Base-by-base conservation (phyloP, 345 rosid genomes). In the Citropsis articulata region DNA sequence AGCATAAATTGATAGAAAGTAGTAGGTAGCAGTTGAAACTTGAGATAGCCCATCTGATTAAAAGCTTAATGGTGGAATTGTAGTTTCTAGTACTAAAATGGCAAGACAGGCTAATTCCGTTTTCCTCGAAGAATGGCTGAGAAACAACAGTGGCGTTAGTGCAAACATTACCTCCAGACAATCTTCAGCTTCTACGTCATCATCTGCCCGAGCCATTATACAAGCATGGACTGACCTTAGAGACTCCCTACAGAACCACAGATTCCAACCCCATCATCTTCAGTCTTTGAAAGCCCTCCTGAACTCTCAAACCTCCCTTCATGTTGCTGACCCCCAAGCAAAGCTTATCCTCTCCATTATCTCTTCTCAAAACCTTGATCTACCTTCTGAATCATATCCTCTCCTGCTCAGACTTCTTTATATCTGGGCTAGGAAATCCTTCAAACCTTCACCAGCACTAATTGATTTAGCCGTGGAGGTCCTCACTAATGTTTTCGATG, bases 241-340 rank as follows among this genome's bases (percentile, higher is more conserved):
- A 27, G 98, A 92, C 24, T 87, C 85, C 55, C 77, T 89, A 24
- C 89, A 87, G 66, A 91, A 66, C 79, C 90, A 79, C 9, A 81
- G 85, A 57, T 85, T 93, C 66, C 85, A 86, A 73, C 65, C 88
- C 74, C 89, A 87, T 75, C 88, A 84, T 62, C 86, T 89, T 77
- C 94, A 89, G 77, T 87, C 98, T 45, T 85, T 92, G 85, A 89
- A 86, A 80, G 81, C 87, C 81, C 87, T 96, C 55, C 77, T 88
- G 57, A 82, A 86, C 78, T 90, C 89, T 35, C 92, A 85, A 74
- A 59, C 87, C 60, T 87, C 98, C 76, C 93, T 94, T 72, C 91
- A 96, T 72, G 97, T 94, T 48, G 98, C 98, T 0, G 98, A 96
- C 63, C 97, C 97, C 7, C 99, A 94, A 82, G 97, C 98, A 69